Base-by-base conservation (phyloP, 1,284 basidiomycete species). In the Mycena citricolor region DNA sequence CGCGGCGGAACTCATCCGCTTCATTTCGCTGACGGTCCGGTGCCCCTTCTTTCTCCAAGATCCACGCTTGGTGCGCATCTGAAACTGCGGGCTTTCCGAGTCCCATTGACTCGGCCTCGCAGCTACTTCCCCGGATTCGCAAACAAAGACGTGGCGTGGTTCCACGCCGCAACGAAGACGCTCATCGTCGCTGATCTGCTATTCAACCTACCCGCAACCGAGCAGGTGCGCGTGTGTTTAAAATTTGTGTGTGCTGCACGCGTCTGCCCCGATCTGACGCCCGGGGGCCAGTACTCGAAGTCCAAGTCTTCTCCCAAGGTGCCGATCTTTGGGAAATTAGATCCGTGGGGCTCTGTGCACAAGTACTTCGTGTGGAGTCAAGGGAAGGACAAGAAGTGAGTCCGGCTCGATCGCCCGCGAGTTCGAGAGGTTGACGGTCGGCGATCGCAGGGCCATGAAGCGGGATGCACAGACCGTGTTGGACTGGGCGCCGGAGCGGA, bases 111-210 rank as follows among this genome's bases (percentile, higher is more conserved):
- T 24, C 4, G 11, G 22, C 21, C 5, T 47, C 57, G 0, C 58
- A 90, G 83, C 58, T 89, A 85, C 61, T 92, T 94, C 58, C 75
- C 87, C 12, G 86, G 90, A 0, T 83, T 86, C 63, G 70, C 70
- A 54, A 94, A 93, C 63, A 83, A 90, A 61, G 94, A 97, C 54
- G 79, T 97, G 10, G 90, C 90, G 0, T 97, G 94, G 63, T 77
- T 89, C 50, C 95, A 98, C 61, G 68, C 71, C 12, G 30, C 28
- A 10, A 32, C 39, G 5, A 8, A 6, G 4, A 32, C 39, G n/a
- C 6, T 41, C 21, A 77, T 98, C 46, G 73, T 88, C 60, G 94
- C 90, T 1, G 95, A 98, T 62, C 69, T 97, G 32, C 63, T 97
- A 4, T 84, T 95, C 71, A 97, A 97, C 66, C 69, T 97, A 5